A percentile compares a stretch with the other conserved stretches of the same genome.
Evolutionary conservation across 495 filamentous ascomycete genomes (phyloP).

Genomic region (Geopyxis carbonaria): DNA sequence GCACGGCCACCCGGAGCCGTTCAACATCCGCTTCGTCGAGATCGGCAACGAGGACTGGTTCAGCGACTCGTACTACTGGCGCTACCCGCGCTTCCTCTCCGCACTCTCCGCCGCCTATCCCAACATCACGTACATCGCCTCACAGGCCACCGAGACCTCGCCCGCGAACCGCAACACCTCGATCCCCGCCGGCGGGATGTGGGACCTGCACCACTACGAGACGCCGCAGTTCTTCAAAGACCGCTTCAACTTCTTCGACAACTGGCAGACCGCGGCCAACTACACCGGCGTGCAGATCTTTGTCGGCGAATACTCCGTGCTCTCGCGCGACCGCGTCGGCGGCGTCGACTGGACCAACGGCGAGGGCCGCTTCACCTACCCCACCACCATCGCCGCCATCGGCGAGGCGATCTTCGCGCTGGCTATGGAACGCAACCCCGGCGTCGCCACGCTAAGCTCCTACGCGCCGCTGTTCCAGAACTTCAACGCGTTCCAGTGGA

Average conservation of each 20-base stretch:
- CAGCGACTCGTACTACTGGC: constrained; percentile 38
- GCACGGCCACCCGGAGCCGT: constrained; percentile 42
- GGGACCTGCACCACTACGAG: constrained; percentile 35
- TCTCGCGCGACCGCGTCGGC: constrained; percentile 35
- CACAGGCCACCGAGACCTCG: constrained; percentile 28
- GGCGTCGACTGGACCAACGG: constrained; percentile 30
- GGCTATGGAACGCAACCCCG: constrained; percentile 48
- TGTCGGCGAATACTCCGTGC: constrained; percentile 40
- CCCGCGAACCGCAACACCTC: constrained; percentile 20
- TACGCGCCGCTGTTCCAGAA: constrained; percentile 34
- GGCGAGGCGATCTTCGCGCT: constrained; percentile 52
- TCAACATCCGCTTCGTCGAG: constrained; percentile 41
- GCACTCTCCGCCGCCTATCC: constrained; percentile 42
- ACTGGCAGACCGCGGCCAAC: constrained; percentile 25
- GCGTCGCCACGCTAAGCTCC: constrained; percentile 32
- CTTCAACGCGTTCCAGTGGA: constrained; percentile 31
- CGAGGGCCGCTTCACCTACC: constrained; percentile 26
- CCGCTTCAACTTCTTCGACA: constrained; percentile 41
- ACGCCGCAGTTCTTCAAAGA: constrained; percentile 33
- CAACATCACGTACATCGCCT: constrained; percentile 42
- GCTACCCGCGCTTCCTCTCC: constrained; percentile 39
- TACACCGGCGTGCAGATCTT: constrained; percentile 31
- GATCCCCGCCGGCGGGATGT: constrained; percentile 27
- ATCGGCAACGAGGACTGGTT: constrained; percentile 53
- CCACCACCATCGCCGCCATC: constrained; percentile 40